A percentile compares a stretch with the other conserved stretches of the same genome.
These are phyloP conservation scores for Mycocentrospora acerina DNA, from an alignment of 2,329 filamentous ascomycete species.

Conservation along the genomic window DNA sequence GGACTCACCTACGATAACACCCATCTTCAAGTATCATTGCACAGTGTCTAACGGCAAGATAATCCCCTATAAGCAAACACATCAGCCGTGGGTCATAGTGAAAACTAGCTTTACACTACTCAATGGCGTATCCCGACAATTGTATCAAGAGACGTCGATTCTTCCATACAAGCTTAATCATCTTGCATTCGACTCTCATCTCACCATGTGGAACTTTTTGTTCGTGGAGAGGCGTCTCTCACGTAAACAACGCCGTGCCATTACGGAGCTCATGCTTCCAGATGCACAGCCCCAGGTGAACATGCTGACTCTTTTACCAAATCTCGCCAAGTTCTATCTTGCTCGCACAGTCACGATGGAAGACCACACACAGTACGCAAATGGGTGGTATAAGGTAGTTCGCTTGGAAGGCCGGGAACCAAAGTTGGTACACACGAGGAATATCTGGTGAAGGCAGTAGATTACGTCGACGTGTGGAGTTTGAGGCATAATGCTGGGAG, in stretches of 20 bases:
- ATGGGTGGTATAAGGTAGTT: conserved; percentile 19
- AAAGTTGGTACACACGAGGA: conserved; percentile 11
- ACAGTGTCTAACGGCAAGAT: conserved; percentile 11
- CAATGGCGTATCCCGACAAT: conserved; percentile 29
- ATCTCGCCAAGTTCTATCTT: conserved; percentile 23
- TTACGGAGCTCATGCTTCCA: conserved; percentile 19
- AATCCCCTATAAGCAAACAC: conserved; percentile 13
- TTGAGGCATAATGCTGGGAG: too few species aligned
- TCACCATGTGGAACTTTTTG: conserved; percentile 32
- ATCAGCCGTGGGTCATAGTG: conserved; percentile 4
- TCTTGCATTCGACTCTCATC: conserved; percentile 22
- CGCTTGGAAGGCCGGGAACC: conserved; percentile 18
- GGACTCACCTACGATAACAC: conserved; percentile 1
- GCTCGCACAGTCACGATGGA: conserved; percentile 1
- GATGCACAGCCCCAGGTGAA: conserved; percentile 17
- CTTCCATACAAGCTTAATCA: conserved; percentile 28
- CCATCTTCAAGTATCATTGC: conserved; percentile 26
- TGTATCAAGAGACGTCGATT: conserved; percentile 30
- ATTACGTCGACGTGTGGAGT: too few species aligned
- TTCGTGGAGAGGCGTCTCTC: conserved; percentile 21
- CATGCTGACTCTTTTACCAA: conserved; percentile 18
- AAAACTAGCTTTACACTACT: conserved; percentile 18
- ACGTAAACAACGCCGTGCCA: conserved; percentile 20
- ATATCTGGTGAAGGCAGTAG: conserved; percentile 5
- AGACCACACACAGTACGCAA: conserved; percentile 1